Base-by-base conservation (phyloP, 108 stramenopile genomes). In the Nitzschia sp. region DNA sequence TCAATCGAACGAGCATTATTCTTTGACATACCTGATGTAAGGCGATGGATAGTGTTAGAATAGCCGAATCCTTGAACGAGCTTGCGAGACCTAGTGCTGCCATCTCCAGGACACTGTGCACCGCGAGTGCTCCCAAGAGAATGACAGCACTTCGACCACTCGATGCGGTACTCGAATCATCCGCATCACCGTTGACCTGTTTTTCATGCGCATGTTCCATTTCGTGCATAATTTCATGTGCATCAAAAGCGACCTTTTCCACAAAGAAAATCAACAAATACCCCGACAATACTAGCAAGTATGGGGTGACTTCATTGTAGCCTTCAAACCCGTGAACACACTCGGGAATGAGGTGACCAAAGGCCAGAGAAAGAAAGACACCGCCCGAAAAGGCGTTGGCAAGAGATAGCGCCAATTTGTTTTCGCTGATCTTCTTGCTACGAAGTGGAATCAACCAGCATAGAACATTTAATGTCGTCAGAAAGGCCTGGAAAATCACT, bases 361-460 rank as follows among this genome's bases (percentile, higher is more conserved):
- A 97, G 27, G 97, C 96, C 53, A 98, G 75, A 15, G 85, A 86
- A 36, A 98, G 74, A 74, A 98, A 98, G 45, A 98, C 96, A 27
- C 98, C 98, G 11, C 98, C 98, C 29, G 90, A 88, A 76, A 98
- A 98, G 63, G 96, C 90, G 75, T 96, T 97, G n/a, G 97, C 96
- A 63, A 98, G 56, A 31, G 74, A 70, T 2, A 97, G 80, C 16
- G 81, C 87, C 34, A 90, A 44, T 70, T 92, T 85, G 67, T 94
- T 93, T 56, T 87, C 86, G 0, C 84, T 61, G 13, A 97, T 87
- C 45, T 88, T 84, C 67, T 93, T 93, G 53, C 72, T 79, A 58
- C 77, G 60, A 5, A 97, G 81, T 13, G 96, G 96, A 29, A 93
- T 56, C 33, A 88, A 68, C 96, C 94, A 97, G 67, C 94, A 97